Evolutionary conservation across 2,329 filamentous ascomycete genomes (phyloP), one percentile per base, ranked within the genome.

Genomic region (Trichoderma aggressivum): DNA sequence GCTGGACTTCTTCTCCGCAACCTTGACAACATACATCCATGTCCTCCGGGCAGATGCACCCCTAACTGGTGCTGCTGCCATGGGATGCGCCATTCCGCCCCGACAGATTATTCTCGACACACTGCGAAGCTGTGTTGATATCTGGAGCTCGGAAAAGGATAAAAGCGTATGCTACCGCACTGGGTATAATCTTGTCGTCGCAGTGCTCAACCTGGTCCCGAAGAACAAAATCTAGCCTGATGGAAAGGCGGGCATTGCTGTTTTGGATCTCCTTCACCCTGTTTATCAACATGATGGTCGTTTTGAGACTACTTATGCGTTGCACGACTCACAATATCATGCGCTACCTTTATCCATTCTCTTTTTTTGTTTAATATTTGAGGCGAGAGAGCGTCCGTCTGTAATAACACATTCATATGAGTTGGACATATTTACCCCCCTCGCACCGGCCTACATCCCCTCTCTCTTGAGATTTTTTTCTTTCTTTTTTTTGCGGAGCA

Each of bases 81-180:
- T 75, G 53, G 76, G 75, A 7, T 80, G 77, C 39, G 72, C 75
- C 24, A 78, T 81, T 32, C 80, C 79, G 3, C 80, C 78, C 11
- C 74, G 79, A 4, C 79, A 81, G 64, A 78, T 81, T 18, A 81
- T 81, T 14, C 73, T 80, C 7, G 80, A 81, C 26, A 80, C 78
- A 0, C 56, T 81, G 21, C 73, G 73, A 61, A 78, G 75, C 68
- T 81, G 80, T 59, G 74, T 80, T 11, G 77, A 80, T 7, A 81
- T 81, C 10, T 81, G 79, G 80, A 76, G 75, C n/a, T 75, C 75
- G 1, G 79, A 81, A 74, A 76, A 77, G 68, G 76, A 80, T 18
- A 80, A 77, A 73, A 81, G 79, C 26, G 79, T 80, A 5, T 81
- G 79, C 63, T 81, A 79, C 72, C 74, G 79, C 50, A 80, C 79